These are phyloP conservation scores for Penicillium cosmopolitanum DNA, from an alignment of 495 filamentous ascomycete species.

Conservation along the genomic window DNA sequence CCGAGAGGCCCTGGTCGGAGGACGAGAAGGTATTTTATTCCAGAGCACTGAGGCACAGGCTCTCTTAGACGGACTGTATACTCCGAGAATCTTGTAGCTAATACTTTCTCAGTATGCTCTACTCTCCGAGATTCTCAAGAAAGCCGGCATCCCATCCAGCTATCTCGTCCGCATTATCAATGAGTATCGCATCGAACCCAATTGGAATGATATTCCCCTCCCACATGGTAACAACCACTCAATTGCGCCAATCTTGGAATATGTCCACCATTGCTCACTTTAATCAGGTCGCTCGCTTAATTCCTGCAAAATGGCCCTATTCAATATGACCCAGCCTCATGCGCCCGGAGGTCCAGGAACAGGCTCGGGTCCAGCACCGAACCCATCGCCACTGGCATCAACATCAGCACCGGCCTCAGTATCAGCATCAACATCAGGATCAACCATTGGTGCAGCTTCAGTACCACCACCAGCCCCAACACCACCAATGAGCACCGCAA, in stretches of 20 bases:
- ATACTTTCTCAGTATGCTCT: constrained; percentile 47
- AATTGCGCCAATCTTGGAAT: neutral
- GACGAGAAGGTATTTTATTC: constrained; percentile 57
- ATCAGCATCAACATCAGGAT: constrained; percentile 17
- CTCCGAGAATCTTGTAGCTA: constrained; percentile 4
- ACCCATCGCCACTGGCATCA: neutral
- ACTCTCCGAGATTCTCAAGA: constrained; percentile 65
- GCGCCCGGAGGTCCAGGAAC: neutral
- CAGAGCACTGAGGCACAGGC: neutral
- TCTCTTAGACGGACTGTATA: neutral
- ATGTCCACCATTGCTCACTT: neutral
- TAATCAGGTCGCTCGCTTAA: constrained; percentile 47
- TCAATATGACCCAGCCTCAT: constrained; percentile 36
- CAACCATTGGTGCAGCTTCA: constrained; percentile 2
- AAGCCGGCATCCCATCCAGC: constrained; percentile 52
- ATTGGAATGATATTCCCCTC: constrained; percentile 62
- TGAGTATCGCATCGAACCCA: constrained; percentile 51
- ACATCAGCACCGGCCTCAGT: constrained; percentile 21
- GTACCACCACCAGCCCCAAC: constrained; percentile 1
- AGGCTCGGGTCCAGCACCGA: constrained; percentile 2
- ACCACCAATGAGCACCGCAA: neutral
- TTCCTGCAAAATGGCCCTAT: constrained; percentile 45
- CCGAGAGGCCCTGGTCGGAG: constrained; percentile 59
- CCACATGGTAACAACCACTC: constrained; percentile 47
- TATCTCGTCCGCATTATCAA: constrained; percentile 54